Evolutionary conservation across 345 rosid species (phyloP).

Genomic region (Theobroma cacao): DNA sequence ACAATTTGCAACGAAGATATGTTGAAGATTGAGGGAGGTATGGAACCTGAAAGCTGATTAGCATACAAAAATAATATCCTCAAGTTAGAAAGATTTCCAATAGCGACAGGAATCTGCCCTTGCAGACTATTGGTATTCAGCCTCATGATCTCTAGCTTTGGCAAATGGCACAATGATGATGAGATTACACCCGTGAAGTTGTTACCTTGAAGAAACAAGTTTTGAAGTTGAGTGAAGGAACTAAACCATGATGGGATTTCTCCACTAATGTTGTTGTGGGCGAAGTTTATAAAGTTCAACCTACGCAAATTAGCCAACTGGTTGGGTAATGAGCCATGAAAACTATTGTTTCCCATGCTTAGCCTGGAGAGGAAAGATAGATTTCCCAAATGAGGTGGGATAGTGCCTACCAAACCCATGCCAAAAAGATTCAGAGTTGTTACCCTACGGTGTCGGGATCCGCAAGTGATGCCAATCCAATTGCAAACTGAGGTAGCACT

Average conservation of each 20-base stretch:
- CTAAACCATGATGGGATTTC: conserved; percentile 13
- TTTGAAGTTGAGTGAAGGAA: conserved; percentile 4
- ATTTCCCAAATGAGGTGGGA: conserved; percentile 27
- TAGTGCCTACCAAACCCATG: conserved; percentile 9
- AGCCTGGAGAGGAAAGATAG: conserved; percentile 7
- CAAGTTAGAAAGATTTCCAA: background rate
- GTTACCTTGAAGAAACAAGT: background rate
- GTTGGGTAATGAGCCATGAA: conserved; percentile 11
- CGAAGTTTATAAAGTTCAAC: background rate
- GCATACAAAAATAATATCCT: background rate
- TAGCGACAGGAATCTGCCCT: background rate
- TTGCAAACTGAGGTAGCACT: conserved; percentile 7
- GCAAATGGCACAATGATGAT: background rate
- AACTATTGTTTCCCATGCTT: conserved; percentile 1
- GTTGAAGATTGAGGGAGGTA: background rate
- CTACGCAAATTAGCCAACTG: conserved; percentile 3
- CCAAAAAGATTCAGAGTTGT: conserved; percentile 4
- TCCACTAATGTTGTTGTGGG: background rate
- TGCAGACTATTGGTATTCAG: background rate
- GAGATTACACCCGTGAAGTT: conserved; percentile 6
- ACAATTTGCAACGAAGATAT: conserved; percentile 1
- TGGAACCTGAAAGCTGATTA: conserved; percentile 7
- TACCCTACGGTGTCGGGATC: conserved; percentile 2
- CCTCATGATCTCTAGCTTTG: background rate
- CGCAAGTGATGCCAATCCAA: conserved; percentile 21